Percentiles rank a stretch among this genome's conserved stretches.
Evolutionary conservation across 371 early-diverging fungal species (phyloP).

Genomic region (Mortierella sp.): DNA sequence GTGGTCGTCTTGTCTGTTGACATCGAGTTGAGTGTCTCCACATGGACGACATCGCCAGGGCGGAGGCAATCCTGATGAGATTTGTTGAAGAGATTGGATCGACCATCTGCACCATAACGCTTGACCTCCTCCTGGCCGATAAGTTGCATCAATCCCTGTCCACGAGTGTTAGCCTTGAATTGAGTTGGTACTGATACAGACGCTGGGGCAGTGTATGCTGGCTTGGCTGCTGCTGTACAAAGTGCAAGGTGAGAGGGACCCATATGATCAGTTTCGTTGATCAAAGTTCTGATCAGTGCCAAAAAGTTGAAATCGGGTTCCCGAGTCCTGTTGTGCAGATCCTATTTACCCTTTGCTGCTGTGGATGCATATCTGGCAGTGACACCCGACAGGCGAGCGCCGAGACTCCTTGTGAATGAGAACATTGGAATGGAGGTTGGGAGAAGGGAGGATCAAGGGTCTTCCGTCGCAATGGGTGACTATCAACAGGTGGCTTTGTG

Average conservation of each 20-base stretch:
- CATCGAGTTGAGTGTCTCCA: constrained; percentile 77
- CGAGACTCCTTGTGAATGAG: constrained; percentile 46
- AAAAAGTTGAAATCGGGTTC: background rate
- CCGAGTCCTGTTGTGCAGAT: background rate
- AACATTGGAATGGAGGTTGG: constrained; percentile 15
- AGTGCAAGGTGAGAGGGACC: no score
- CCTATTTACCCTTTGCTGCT: constrained; percentile 38
- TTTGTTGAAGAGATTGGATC: constrained; percentile 66
- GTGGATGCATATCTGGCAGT: constrained; percentile 51
- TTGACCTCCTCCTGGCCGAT: constrained; percentile 69
- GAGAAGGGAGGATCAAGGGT: constrained; percentile 2
- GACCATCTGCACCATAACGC: constrained; percentile 71
- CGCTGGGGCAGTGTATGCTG: constrained; percentile 50
- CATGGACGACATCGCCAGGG: constrained; percentile 79
- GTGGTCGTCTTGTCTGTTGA: constrained; percentile 72
- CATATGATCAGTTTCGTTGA: background rate
- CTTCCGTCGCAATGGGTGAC: no score
- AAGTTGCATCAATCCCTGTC: constrained; percentile 76
- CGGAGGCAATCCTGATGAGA: constrained; percentile 63
- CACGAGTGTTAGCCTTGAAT: constrained; percentile 59
- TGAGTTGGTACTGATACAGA: constrained; percentile 47
- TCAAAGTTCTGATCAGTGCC: constrained; percentile 5
- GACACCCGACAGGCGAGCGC: constrained; percentile 41
- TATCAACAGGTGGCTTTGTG: constrained; percentile 3
- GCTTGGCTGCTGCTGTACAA: constrained; percentile 26